A percentile compares a stretch with the other conserved stretches of the same genome.
phyloP scores from a whole-genome alignment of 352 stramenopile genomes.

The Aphanomyces astaci region DNA sequence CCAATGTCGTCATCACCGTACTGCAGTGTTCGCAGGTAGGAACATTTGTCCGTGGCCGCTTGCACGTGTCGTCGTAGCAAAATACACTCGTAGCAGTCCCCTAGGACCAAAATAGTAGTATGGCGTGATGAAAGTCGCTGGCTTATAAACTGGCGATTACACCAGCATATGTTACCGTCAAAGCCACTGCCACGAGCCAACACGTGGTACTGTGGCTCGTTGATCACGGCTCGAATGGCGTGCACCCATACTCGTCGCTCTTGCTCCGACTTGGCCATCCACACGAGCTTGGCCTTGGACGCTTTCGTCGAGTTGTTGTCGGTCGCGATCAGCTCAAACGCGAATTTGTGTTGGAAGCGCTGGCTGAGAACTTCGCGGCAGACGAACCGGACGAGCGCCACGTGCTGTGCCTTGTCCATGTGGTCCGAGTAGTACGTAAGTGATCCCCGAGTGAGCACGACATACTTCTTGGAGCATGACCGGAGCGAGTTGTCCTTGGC shows the following conservation, averaged over 20 bases:
- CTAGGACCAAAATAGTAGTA: neutral
- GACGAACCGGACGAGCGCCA: neutral
- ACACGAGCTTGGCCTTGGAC: conserved; percentile 13
- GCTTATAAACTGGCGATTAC: no score
- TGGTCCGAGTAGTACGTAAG: conserved; percentile 11
- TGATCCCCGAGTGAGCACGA: conserved; percentile 3
- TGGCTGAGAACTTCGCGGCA: conserved; percentile 15
- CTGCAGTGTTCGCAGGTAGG: conserved; percentile 2
- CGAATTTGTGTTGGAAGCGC: conserved; percentile 22
- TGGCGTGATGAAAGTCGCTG: no score
- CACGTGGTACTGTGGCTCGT: neutral
- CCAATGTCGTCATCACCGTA: neutral
- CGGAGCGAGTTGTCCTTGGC: conserved; percentile 23
- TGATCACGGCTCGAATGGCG: conserved; percentile 16
- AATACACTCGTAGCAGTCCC: conserved; percentile 16
- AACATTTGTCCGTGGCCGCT: neutral
- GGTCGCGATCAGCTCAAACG: conserved; percentile 19
- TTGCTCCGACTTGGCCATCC: conserved; percentile 13
- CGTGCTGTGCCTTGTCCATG: neutral
- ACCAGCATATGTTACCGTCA: neutral
- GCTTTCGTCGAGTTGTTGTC: neutral
- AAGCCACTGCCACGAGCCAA: neutral
- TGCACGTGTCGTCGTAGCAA: neutral
- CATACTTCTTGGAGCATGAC: conserved; percentile 19
- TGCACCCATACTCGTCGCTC: conserved; percentile 20